Evolutionary conservation across 306 rosid species (phyloP).

Genomic region (peach (Prunus persica)): DNA sequence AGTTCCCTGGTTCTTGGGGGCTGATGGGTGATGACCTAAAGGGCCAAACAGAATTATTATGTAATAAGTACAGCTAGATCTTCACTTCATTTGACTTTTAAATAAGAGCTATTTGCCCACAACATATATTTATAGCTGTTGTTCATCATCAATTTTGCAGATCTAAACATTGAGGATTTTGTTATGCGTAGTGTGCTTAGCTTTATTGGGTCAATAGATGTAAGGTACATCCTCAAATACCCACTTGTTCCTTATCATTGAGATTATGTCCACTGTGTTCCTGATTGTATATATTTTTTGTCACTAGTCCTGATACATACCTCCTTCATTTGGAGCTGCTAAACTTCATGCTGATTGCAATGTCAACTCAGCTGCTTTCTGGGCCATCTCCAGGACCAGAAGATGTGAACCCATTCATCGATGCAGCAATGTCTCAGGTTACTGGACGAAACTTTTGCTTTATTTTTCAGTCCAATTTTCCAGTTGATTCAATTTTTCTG

Average conservation of each 20-base stretch:
- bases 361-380: conserved; percentile 97
- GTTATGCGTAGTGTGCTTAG: conserved; percentile 65
- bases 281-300: conserved; percentile 34
- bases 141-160: conserved; percentile 51
- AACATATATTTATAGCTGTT: not conserved
- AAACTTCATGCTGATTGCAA: conserved; percentile 83
- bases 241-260: conserved; percentile 32
- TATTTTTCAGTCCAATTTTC: conserved; percentile 19
- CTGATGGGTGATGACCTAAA: not conserved
- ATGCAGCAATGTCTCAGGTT: conserved; percentile 95
- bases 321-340: conserved; percentile 89
- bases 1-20: not conserved
- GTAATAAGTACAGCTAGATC: not conserved
- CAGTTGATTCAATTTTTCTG: conserved; percentile 17
- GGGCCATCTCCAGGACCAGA: conserved; percentile 88
- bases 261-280: conserved; percentile 16
- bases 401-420: conserved; percentile 87
- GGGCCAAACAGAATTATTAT: not conserved
- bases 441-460: conserved; percentile 30
- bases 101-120: not conserved
- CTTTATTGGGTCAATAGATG: conserved; percentile 76
- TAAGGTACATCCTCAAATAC: conserved; percentile 61
- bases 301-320: conserved; percentile 53
- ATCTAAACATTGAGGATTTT: conserved; percentile 59
- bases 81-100: not conserved